Evolutionary conservation across 139 green algal genomes (phyloP).

Genomic region (Bryopsis sp.): DNA sequence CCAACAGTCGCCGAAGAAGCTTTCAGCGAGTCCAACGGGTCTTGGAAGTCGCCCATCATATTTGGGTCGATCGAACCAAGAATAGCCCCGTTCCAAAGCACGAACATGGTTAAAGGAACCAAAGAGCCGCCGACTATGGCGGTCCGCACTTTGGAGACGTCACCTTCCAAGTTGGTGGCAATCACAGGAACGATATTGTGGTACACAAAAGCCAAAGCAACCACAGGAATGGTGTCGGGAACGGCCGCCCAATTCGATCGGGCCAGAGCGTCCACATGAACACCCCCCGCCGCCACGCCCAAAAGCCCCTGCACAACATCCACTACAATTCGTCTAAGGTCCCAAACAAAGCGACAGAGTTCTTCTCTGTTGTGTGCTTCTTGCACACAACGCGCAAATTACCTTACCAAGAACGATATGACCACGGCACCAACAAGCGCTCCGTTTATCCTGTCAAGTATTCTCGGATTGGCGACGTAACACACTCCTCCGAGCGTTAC

Average conservation of each 20-base stretch:
- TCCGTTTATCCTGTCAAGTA: constrained; percentile 45
- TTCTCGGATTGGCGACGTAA: constrained; percentile 31
- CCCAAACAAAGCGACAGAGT: no score
- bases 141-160: constrained; percentile 33
- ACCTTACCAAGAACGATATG: constrained; percentile 34
- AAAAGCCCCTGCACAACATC: no score
- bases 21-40: constrained; percentile 31
- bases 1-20: constrained; percentile 13
- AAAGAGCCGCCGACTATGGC: constrained; percentile 42
- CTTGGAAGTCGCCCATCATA: constrained; percentile 5
- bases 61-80: constrained; percentile 35
- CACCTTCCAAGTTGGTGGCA: constrained; percentile 40
- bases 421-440: constrained; percentile 37
- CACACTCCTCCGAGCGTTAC: constrained; percentile 39
- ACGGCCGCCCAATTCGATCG: constrained; percentile 47
- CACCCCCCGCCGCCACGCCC: constrained; percentile 8
- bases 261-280: constrained; percentile 30
- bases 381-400: no score
- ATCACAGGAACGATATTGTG: constrained; percentile 57
- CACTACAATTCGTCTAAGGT: no score
- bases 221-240: constrained; percentile 50
- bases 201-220: constrained; percentile 62
- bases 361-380: no score
- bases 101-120: constrained; percentile 68
- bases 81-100: constrained; percentile 66